phyloP scores from a whole-genome alignment of 2,329 filamentous ascomycete species.

The Fusarium incarnatum region DNA sequence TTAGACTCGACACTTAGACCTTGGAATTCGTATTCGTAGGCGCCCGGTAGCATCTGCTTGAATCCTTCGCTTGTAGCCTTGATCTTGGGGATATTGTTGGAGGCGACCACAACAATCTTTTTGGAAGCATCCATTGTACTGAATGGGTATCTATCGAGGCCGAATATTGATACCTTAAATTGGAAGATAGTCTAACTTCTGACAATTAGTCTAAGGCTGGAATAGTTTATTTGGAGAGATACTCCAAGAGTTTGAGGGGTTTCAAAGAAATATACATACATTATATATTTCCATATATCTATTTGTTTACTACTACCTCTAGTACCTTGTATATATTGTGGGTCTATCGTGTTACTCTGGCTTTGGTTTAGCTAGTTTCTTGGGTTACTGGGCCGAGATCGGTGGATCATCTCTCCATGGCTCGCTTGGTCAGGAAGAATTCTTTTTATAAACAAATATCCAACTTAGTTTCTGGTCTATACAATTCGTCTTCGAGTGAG shows the following conservation, averaged over 20 bases:
- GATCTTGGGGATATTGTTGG: constrained; percentile 56
- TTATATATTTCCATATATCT: no score
- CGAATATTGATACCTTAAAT: no score
- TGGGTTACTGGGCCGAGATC: constrained; percentile 24
- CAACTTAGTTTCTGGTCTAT: background rate
- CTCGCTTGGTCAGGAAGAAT: constrained; percentile 19
- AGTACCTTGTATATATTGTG: no score
- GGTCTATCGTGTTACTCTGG: background rate
- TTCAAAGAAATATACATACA: background rate
- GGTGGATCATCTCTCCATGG: constrained; percentile 16
- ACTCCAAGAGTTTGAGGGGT: background rate
- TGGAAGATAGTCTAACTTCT: background rate
- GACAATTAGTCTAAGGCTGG: background rate
- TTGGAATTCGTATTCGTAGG: constrained; percentile 44
- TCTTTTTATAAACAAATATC: constrained; percentile 20
- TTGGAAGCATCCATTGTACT: constrained; percentile 1
- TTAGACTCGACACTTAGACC: constrained; percentile 52
- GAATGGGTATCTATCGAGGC: background rate
- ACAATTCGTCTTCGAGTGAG: constrained; percentile 14
- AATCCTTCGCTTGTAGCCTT: constrained; percentile 54
- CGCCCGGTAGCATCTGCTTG: constrained; percentile 50
- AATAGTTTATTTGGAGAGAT: background rate
- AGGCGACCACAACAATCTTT: constrained; percentile 50
- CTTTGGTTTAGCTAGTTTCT: constrained; percentile 7
- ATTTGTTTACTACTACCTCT: no score